Evolutionary conservation across 2,329 filamentous ascomycete species (phyloP).

Genomic region (Epichloe amarillans): DNA sequence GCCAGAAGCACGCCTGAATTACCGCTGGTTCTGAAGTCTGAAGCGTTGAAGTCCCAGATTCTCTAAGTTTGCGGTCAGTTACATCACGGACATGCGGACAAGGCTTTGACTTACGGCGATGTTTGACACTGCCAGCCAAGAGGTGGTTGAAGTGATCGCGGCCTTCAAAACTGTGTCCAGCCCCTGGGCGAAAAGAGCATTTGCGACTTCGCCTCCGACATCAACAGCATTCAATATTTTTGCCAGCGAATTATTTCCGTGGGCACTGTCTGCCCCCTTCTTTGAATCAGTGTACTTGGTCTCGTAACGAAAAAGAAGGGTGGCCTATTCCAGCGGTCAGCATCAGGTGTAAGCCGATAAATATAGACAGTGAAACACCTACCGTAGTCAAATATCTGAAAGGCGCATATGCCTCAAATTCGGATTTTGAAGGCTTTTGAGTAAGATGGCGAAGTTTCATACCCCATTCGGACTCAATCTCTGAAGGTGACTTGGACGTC

Average conservation of each 20-base stretch:
- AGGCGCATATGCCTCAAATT: neutral
- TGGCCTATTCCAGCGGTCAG: neutral
- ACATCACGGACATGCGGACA: neutral
- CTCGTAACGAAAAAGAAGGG: slow-evolving; percentile 8
- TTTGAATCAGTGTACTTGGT: neutral
- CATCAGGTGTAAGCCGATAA: neutral
- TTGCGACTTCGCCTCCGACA: slow-evolving; percentile 9
- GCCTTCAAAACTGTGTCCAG: slow-evolving; percentile 11
- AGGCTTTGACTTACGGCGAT: slow-evolving; percentile 12
- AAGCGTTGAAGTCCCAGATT: slow-evolving; percentile 15
- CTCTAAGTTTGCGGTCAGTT: slow-evolving; percentile 10
- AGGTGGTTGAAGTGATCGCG: slow-evolving; percentile 10
- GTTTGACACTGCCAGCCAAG: slow-evolving; percentile 13
- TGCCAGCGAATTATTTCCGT: neutral
- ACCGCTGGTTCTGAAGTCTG: slow-evolving; percentile 8
- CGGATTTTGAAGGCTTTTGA: neutral
- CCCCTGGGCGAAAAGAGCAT: slow-evolving; percentile 12
- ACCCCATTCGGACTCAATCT: slow-evolving; percentile 5
- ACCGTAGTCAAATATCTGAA: slow-evolving; percentile 5
- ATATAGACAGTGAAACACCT: neutral
- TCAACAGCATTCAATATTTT: slow-evolving; percentile 4
- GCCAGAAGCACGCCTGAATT: slow-evolving; percentile 14
- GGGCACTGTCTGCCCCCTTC: neutral
- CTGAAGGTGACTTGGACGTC: slow-evolving; percentile 3
- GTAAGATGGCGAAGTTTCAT: neutral